Evolutionary conservation across 805 yeast species (phyloP).

Genomic region (Candida rishiriensis): DNA sequence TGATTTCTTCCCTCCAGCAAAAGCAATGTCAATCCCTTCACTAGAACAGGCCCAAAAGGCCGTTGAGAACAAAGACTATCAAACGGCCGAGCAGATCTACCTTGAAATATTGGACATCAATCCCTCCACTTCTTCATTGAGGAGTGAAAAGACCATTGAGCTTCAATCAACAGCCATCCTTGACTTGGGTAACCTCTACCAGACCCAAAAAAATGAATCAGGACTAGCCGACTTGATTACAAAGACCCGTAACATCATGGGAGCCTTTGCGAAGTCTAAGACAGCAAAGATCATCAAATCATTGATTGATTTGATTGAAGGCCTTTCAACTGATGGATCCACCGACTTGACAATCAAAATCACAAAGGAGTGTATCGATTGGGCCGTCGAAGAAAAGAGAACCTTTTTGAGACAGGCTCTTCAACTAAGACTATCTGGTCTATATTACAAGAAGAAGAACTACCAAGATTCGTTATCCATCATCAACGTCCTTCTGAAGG

Average conservation of each 20-base stretch:
- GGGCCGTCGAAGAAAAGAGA: constrained; percentile 82
- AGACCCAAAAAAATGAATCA: constrained; percentile 39
- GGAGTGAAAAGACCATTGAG: constrained; percentile 40
- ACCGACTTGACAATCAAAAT: constrained; percentile 68
- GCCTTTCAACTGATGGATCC: constrained; percentile 44
- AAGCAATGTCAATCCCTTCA: constrained; percentile 27
- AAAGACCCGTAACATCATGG: constrained; percentile 63
- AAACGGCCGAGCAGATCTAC: constrained; percentile 59
- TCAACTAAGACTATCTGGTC: constrained; percentile 75
- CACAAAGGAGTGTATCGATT: constrained; percentile 74
- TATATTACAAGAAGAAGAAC: constrained; percentile 59
- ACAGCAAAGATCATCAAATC: constrained; percentile 85
- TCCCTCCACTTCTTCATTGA: constrained; percentile 8
- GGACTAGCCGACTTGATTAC: constrained; percentile 60
- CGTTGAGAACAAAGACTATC: constrained; percentile 42
- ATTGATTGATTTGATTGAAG: constrained; percentile 73
- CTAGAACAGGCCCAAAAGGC: constrained; percentile 62
- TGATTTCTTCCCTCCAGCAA: too few relatives aligned
- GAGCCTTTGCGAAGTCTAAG: constrained; percentile 82
- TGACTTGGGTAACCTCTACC: constrained; percentile 73
- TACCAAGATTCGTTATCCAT: constrained; percentile 70
- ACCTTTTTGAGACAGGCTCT: constrained; percentile 84
- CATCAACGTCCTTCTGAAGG: constrained; percentile 67
- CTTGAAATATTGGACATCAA: constrained; percentile 38
- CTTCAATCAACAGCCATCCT: constrained; percentile 65